Evolutionary conservation across 768 basidiomycete species (phyloP), one percentile per base, ranked within the genome.

Genomic region (Boletus sp.): DNA sequence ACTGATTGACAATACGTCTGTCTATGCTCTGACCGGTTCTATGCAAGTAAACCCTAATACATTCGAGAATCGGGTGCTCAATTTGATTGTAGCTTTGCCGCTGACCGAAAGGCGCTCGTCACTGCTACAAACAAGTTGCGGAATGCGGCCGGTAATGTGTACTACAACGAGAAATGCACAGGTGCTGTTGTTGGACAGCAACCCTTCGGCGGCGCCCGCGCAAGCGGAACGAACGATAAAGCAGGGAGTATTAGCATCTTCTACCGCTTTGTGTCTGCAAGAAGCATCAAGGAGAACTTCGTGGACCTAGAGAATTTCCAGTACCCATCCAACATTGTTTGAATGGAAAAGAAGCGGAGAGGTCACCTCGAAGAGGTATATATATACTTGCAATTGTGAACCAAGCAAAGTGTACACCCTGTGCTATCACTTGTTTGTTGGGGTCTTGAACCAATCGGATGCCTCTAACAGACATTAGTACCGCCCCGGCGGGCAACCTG

Each of bases 91-190:
- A 93, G 93, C 72, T 98, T 98, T 75, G 78, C 93, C 13, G 64
- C 79, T 3, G 90, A 93, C 61, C 88, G 97, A 61, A 77, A 82
- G 27, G 93, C 87, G 7, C 82, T 98, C 52, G 73, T 94, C 59
- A 75, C 76, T 33, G 91, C 93, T 2, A 86, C 92, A 40, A 88
- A 88, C 74, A 81, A 79, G 51, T 81, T 99, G 41, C 87, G 93
- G 52, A 88, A 96, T 74, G 79, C 94, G 1, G 92, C 97, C 4
- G 97, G 97, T 3, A 99, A 98, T 71, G 85, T 96, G 52, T 99
- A 99, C 77, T 93, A 94, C 75, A 98, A 98, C 72, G 95, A 98
- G 63, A 95, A 96, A 72, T 98, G 93, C 73, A 99, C 96, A 2
- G 93, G 93, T 32, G 94, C 93, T n/a, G 90, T 92, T 46, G 93